Base-by-base conservation (phyloP, 768 basidiomycete genomes). In the Lyophyllum atratum region DNA sequence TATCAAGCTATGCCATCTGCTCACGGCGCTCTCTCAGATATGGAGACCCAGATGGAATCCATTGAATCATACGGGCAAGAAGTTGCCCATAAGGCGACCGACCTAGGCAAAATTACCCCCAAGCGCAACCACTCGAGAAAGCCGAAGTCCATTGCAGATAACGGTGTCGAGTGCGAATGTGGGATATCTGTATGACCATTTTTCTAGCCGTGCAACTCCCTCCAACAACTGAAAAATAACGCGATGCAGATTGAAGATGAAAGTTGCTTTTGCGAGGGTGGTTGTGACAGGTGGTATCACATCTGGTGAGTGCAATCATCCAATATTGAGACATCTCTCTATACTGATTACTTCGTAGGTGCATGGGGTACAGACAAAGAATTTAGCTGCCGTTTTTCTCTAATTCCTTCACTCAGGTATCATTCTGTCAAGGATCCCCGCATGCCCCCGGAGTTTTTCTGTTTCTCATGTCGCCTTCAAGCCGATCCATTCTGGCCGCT, bases 201-300 rank as follows among this genome's bases (percentile, higher is more conserved):
- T 34, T 54, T 26, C 17, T 31, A 31, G n/a, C 29, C 25, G 50
- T 43, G 11, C 28, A 21, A 21, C 12, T 29, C 8, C n/a, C 54
- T 17, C 3, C 29, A 24, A 15, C 53, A 25, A 46, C 10, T 9
- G 12, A 14, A 11, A 51, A 28, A 45, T 26, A 19, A 6, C 28
- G 33, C 25, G 15, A 57, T 57, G 26, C 65, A 91, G 88, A 64
- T 76, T 15, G 84, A 86, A 26, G 87, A 87, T 59, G 76, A 80
- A 22, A 65, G 62, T 26, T 79, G 83, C 54, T 78, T 83, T 54
- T 93, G 91, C 64, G 89, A 92, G 57, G 85, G 84, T 9, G 83
- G 78, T n/a, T 92, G 92, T 69, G 75, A 75, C 17, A 80, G 75
- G 55, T 92, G 90, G 90, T 87, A 82, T 66, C 92, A 93, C 68